Conservation (phyloP, 164 flowering plant species). For the Chimonanthus salicifolius region DNA sequence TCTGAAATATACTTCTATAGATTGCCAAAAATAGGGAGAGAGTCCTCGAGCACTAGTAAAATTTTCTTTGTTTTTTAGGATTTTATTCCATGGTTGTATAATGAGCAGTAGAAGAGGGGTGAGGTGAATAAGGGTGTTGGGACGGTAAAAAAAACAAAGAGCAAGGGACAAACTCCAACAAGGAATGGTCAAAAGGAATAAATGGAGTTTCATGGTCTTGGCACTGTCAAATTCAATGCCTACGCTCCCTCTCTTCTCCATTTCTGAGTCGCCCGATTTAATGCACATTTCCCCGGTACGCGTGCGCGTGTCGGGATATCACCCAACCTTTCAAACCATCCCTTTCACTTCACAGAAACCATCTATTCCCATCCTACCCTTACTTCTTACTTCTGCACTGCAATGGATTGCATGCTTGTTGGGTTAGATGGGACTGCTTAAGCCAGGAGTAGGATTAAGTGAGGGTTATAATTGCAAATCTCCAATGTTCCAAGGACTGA, state of each 20-base stretch:
- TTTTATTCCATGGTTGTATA: no score
- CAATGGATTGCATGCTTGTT: neutral
- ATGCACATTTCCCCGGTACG: conserved; percentile 6
- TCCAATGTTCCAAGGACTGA: neutral
- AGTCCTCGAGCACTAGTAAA: no score
- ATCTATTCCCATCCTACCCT: neutral
- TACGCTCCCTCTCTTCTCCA: neutral
- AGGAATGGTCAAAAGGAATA: conserved; percentile 11
- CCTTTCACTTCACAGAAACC: conserved; percentile 8
- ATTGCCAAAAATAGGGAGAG: no score
- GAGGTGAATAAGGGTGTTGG: no score
- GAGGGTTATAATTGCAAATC: no score
- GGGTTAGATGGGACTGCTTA: neutral
- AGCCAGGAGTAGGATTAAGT: no score
- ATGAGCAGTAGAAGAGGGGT: no score
- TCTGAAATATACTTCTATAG: no score
- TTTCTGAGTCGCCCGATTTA: neutral
- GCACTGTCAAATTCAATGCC: conserved; percentile 6
- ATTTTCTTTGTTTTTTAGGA: no score
- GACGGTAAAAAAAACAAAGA: conserved; percentile 21
- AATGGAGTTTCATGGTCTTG: conserved; percentile 7
- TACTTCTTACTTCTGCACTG: neutral
- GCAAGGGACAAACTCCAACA: conserved; percentile 8
- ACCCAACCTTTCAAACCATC: conserved; percentile 13
- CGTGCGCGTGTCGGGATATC: conserved; percentile 16